phyloP scores from a whole-genome alignment of 2,329 filamentous ascomycete species.

The Botrytis deweyae region DNA sequence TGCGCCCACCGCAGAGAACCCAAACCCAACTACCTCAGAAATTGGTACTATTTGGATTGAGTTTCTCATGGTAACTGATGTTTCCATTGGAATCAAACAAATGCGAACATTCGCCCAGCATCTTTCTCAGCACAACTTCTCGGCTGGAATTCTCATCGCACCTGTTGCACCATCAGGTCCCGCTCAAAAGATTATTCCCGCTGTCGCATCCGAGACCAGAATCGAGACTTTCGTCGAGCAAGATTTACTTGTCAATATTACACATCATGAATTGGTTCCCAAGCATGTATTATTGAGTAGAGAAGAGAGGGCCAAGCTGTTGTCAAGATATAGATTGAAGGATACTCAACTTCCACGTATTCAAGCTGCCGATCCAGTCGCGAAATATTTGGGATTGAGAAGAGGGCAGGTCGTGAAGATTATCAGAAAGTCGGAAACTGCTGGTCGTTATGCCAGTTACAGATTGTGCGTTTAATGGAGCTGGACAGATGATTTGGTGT shows the following conservation, averaged over 20 bases:
- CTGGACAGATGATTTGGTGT: conserved; percentile 23
- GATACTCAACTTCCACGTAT: conserved; percentile 96
- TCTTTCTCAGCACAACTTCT: conserved; percentile 76
- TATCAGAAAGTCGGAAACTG: conserved; percentile 91
- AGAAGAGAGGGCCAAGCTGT: conserved; percentile 82
- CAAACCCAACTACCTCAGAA: conserved; percentile 65
- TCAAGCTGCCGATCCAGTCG: conserved; percentile 86
- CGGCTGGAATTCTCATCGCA: conserved; percentile 88
- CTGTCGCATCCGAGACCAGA: conserved; percentile 71
- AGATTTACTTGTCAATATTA: conserved; percentile 96
- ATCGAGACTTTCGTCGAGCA: conserved; percentile 96
- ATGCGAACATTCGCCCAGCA: conserved; percentile 86
- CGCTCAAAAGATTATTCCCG: conserved; percentile 81
- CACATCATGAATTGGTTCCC: conserved; percentile 93
- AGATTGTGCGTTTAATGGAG: conserved; percentile 59
- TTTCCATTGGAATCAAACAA: conserved; percentile 83
- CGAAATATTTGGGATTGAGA: conserved; percentile 85
- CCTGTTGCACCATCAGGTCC: conserved; percentile 79
- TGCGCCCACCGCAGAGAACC: conserved; percentile 65
- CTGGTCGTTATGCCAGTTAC: conserved; percentile 95
- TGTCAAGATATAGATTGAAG: conserved; percentile 91
- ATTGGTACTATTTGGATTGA: conserved; percentile 92
- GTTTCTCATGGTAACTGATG: conserved; percentile 68
- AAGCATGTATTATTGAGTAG: conserved; percentile 86
- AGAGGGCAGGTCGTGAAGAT: conserved; percentile 98